Base-by-base conservation (phyloP, 2,329 filamentous ascomycete genomes). In the Mycosphaerella sp. region DNA sequence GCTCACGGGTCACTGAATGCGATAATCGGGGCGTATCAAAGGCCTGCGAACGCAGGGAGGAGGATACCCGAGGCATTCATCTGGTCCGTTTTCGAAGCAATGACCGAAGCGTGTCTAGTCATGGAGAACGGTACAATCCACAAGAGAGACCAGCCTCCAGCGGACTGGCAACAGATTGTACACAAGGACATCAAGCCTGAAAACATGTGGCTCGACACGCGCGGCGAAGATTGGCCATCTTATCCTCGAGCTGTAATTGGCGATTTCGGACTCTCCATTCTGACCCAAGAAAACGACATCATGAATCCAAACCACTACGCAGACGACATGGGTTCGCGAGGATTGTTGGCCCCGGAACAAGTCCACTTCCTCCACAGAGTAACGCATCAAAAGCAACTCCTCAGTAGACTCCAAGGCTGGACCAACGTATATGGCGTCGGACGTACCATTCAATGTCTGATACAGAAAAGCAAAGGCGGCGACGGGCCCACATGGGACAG, bases 111-210 rank as follows among this genome's bases (percentile, higher is more conserved):
- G 2, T 53, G 44, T 35, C 35, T 53, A 9, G 12, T 49, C 16
- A 53, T 53, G 50, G 21, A 53, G 34, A 32, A 44, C 16, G 50
- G 41, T 16, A 44, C 40, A 4, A 49, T 8, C 32, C 27, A n/a
- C 8, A 13, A 14, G 8, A 17, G 6, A 18, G 9, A n/a, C 5
- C 13, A 6, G 9, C 10, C 35, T 28, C 28, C 32, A 12, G 25
- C 7, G 4, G 13, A n/a, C 8, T 56, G 51, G 52, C 36, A 37
- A 45, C 42, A 53, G 21, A 57, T 55, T 41, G 48, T 56, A n/a
- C 55, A 54, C 18, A 28, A 32, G 4, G 51, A 54, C 30, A 45
- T 54, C n/a, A 54, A 50, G 18, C 46, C 42, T 9, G 36, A 28
- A 12, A 54, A 54, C 14, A 41, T 50, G 28, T 54, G 50, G 16